Evolutionary conservation across 768 basidiomycete species (phyloP).

Genomic region (Omphalotus guepiniiformis): DNA sequence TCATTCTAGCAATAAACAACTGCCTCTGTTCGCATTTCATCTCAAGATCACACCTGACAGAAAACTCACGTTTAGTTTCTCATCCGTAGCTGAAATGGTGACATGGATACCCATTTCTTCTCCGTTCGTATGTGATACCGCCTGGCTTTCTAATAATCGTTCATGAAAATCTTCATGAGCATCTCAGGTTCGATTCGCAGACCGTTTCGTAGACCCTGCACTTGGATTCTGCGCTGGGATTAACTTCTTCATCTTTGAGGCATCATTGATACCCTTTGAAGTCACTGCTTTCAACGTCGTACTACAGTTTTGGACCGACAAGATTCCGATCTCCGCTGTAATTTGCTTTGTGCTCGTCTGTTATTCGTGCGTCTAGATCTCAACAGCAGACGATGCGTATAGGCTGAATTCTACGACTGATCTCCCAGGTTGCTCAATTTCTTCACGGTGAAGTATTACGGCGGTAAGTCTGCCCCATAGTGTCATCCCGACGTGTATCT

Average conservation of each 20-base stretch:
- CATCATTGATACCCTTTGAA: slow-evolving; percentile 42
- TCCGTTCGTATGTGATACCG: slow-evolving; percentile 48
- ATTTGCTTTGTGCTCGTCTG: slow-evolving; percentile 38
- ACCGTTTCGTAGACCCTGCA: slow-evolving; percentile 54
- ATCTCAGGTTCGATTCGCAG: slow-evolving; percentile 50
- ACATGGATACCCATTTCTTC: slow-evolving; percentile 78
- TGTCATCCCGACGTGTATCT: neutral
- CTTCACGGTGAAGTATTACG: slow-evolving; percentile 46
- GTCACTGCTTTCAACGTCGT: slow-evolving; percentile 52
- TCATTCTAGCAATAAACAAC: slow-evolving; percentile 46
- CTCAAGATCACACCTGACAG: neutral
- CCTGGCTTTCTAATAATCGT: neutral
- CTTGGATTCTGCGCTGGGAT: slow-evolving; percentile 51
- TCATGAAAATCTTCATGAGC: neutral
- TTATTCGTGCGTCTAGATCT: slow-evolving; percentile 32
- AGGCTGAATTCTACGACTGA: neutral
- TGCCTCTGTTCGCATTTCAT: slow-evolving; percentile 35
- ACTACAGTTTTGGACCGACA: slow-evolving; percentile 49
- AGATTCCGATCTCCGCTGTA: slow-evolving; percentile 42
- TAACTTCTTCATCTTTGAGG: slow-evolving; percentile 56
- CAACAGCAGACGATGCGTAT: neutral
- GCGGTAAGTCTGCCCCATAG: slow-evolving; percentile 33
- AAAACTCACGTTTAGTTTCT: slow-evolving; percentile 14
- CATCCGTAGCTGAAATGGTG: slow-evolving; percentile 68
- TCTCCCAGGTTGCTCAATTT: slow-evolving; percentile 36